Evolutionary conservation across 192 early-diverging fungal species (phyloP).

Genomic region (Linnemannia hyalina): DNA sequence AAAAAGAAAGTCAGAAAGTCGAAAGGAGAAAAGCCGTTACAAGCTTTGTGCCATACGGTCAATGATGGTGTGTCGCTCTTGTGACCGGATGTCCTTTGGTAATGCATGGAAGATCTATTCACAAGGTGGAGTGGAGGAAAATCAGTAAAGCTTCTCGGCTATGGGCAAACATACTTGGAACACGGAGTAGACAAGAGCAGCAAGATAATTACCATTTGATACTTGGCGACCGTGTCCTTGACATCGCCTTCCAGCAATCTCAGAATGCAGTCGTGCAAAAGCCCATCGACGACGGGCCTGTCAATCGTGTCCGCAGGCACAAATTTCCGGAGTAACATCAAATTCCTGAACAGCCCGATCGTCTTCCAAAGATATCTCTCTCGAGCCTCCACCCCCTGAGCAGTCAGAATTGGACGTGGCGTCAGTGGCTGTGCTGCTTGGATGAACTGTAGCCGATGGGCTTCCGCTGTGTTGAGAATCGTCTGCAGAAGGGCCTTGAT

Average conservation of each 20-base stretch:
- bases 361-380: conserved; percentile 49
- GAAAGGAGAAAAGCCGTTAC: not conserved
- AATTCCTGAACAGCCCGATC: conserved; percentile 42
- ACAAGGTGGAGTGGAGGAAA: not conserved
- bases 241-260: conserved; percentile 49
- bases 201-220: conserved; percentile 34
- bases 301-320: conserved; percentile 30
- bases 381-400: conserved; percentile 21
- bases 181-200: not conserved
- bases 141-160: not conserved
- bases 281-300: conserved; percentile 32
- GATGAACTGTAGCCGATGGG: conserved; percentile 39
- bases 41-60: conserved; percentile 36
- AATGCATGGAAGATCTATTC: conserved; percentile 48
- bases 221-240: conserved; percentile 46
- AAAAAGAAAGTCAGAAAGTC: not conserved
- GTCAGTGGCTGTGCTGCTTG: conserved; percentile 48
- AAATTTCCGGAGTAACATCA: conserved; percentile 45
- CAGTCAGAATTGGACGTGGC: conserved; percentile 37
- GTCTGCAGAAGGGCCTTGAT: conserved; percentile 21
- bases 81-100: conserved; percentile 45
- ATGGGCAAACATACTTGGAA: not conserved
- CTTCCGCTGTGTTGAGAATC: conserved; percentile 31
- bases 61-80: conserved; percentile 39
- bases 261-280: conserved; percentile 52